These are phyloP conservation scores for Boletus fagicola DNA, from an alignment of 768 basidiomycete genomes.

Conservation along the genomic window DNA sequence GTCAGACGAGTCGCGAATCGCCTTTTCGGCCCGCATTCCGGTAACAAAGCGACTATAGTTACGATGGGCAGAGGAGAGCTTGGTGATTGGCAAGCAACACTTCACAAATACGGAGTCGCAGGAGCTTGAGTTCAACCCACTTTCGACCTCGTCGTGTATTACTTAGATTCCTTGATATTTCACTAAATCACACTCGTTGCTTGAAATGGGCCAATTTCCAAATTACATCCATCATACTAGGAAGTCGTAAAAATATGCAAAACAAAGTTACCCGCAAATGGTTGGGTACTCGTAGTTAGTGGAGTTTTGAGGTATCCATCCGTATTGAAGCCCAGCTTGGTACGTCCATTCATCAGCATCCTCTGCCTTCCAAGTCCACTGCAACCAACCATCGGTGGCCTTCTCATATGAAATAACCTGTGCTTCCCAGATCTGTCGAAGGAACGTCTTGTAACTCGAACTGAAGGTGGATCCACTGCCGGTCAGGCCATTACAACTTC, in stretches of 20 bases:
- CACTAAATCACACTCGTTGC: neutral
- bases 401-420: conserved; percentile 73
- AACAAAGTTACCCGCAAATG: conserved; percentile 49
- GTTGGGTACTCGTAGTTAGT: conserved; percentile 51
- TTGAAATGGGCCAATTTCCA: conserved; percentile 2
- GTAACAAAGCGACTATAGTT: conserved; percentile 73
- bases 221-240: neutral
- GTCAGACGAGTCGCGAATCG: conserved; percentile 74
- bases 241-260: neutral
- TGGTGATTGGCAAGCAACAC: conserved; percentile 58
- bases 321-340: conserved; percentile 71
- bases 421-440: conserved; percentile 82
- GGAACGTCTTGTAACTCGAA: conserved; percentile 73
- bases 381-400: conserved; percentile 65
- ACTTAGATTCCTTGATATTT: neutral
- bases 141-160: neutral
- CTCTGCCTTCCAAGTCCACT: conserved; percentile 87
- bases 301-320: conserved; percentile 78
- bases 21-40: conserved; percentile 64
- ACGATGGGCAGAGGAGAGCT: conserved; percentile 81
- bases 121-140: conserved; percentile 14
- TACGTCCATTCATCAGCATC: conserved; percentile 89
- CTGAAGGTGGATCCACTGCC: conserved; percentile 77
- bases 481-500: conserved; percentile 71
- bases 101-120: conserved; percentile 69